A percentile compares a stretch with the other conserved stretches of the same genome.
phyloP scores from a whole-genome alignment of 148 eudicot genomes.

The Silene latifolia region DNA sequence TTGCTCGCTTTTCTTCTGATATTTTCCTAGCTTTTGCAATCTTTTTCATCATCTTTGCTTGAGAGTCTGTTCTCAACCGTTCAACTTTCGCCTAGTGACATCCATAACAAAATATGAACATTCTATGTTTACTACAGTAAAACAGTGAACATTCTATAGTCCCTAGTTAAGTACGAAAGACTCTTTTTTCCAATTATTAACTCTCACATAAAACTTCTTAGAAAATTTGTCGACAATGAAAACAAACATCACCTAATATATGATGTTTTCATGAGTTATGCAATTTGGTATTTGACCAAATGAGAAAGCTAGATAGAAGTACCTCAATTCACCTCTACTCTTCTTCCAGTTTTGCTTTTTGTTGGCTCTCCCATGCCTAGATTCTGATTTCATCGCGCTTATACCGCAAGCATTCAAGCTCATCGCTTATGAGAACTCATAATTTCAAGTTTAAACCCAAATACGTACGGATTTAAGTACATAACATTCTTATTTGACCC shows the following conservation, averaged over 20 bases:
- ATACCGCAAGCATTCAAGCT: slow-evolving; percentile 35
- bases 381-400: slow-evolving; percentile 88
- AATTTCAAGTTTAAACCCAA: not conserved
- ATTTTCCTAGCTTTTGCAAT: slow-evolving; percentile 64
- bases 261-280: too few relatives aligned
- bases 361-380: slow-evolving; percentile 94
- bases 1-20: slow-evolving; percentile 65
- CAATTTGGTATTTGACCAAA: not conserved
- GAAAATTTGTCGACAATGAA: too few relatives aligned
- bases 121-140: too few relatives aligned
- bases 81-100: slow-evolving; percentile 73
- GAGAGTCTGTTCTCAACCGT: slow-evolving; percentile 70
- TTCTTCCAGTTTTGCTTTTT: slow-evolving; percentile 75
- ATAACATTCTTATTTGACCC: too few relatives aligned
- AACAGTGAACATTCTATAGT: too few relatives aligned
- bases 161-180: too few relatives aligned
- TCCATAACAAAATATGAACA: not conserved
- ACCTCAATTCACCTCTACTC: slow-evolving; percentile 95
- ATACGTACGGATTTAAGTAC: not conserved
- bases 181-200: too few relatives aligned
- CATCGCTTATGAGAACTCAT: slow-evolving; percentile 7
- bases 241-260: not conserved
- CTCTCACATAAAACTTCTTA: too few relatives aligned
- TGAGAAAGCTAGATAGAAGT: not conserved
- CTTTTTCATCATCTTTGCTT: slow-evolving; percentile 85